A percentile compares a stretch with the other conserved stretches of the same genome.
Conservation (phyloP, 1,139 yeast genomes). For the Yamadazyma triangularis region DNA sequence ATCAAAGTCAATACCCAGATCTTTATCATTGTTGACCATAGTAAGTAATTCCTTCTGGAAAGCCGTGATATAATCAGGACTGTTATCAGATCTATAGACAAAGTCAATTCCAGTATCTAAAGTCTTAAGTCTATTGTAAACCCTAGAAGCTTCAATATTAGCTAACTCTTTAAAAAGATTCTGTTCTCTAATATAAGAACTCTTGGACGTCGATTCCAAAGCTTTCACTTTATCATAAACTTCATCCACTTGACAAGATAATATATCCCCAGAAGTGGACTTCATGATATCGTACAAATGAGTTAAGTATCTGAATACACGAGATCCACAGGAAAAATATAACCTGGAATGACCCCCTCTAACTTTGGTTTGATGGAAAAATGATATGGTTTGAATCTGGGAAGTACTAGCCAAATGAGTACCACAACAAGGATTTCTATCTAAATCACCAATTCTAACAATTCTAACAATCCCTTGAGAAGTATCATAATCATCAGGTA, state of each 20-base stretch:
- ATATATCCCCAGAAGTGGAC: constrained; percentile 41
- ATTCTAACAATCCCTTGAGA: constrained; percentile 70
- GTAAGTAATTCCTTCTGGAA: constrained; percentile 54
- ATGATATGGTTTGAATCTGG: constrained; percentile 61
- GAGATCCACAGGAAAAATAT: constrained; percentile 69
- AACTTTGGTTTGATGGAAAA: constrained; percentile 61
- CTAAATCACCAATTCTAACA: constrained; percentile 70
- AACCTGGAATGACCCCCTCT: constrained; percentile 72
- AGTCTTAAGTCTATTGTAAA: constrained; percentile 28
- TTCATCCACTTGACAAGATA: constrained; percentile 69
- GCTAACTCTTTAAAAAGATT: constrained; percentile 61
- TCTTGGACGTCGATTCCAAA: constrained; percentile 46
- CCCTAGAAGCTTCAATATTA: constrained; percentile 40
- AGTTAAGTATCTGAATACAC: constrained; percentile 54
- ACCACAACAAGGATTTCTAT: constrained; percentile 84
- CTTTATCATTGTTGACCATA: constrained; percentile 28
- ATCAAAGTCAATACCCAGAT: constrained; percentile 24
- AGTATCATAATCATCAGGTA: constrained; percentile 73
- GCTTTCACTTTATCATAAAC: constrained; percentile 52
- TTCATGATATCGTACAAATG: constrained; percentile 49
- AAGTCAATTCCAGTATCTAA: constrained; percentile 26
- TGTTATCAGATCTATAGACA: constrained; percentile 52
- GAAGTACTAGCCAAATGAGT: constrained; percentile 70
- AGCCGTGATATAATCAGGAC: constrained; percentile 51
- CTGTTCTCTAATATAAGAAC: constrained; percentile 46